These are phyloP conservation scores for Excoecaria cochinchinensis DNA, from an alignment of 345 rosid species.

Conservation along the genomic window DNA sequence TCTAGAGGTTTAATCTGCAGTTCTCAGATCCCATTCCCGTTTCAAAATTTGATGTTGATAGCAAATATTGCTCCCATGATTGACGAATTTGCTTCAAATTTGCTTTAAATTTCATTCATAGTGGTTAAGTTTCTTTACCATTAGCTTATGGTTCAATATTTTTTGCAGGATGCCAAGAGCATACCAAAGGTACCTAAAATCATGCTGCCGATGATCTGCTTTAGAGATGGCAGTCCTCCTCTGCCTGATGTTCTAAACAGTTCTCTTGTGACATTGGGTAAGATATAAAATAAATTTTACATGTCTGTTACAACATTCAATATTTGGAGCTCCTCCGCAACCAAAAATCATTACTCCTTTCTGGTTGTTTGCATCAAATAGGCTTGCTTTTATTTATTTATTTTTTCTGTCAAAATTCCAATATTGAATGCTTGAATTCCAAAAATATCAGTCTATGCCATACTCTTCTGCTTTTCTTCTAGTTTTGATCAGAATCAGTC, in stretches of 20 bases:
- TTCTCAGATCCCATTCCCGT: background rate
- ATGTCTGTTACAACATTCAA: background rate
- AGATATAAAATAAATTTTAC: background rate
- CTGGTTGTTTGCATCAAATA: background rate
- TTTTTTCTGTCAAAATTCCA: background rate
- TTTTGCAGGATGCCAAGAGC: constrained; percentile 47
- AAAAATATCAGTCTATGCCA: background rate
- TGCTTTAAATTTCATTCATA: background rate
- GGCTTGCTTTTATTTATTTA: background rate
- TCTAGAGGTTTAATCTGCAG: background rate
- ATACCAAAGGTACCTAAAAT: constrained; percentile 48
- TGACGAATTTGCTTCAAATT: background rate
- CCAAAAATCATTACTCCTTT: background rate
- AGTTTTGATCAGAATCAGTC: background rate
- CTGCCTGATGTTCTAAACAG: constrained; percentile 65
- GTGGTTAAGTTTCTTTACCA: background rate
- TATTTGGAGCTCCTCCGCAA: background rate
- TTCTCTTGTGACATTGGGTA: constrained; percentile 60
- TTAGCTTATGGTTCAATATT: constrained; percentile 17
- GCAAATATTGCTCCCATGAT: background rate
- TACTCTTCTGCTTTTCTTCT: background rate
- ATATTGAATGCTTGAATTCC: background rate
- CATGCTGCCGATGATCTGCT: constrained; percentile 69
- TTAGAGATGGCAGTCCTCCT: constrained; percentile 95
- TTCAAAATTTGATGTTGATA: background rate